Evolutionary conservation across 1,139 yeast species (phyloP).

Genomic region (Candida gigantensis): DNA sequence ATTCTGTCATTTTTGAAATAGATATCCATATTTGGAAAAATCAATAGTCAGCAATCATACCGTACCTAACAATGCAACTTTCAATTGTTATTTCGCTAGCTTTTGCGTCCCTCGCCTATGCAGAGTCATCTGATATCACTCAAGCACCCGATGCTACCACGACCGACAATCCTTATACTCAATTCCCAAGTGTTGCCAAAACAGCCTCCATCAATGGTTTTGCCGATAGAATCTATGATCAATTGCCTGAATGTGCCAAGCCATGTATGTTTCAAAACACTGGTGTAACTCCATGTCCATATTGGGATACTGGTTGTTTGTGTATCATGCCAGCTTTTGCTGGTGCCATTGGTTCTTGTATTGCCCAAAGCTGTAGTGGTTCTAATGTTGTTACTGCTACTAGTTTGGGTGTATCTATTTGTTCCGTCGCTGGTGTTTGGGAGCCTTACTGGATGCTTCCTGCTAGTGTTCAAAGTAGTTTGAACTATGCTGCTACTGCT

Average conservation of each 20-base stretch:
- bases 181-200: slow-evolving; percentile 50
- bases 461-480: slow-evolving; percentile 29
- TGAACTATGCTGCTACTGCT: slow-evolving; percentile 1
- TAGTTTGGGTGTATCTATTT: slow-evolving; percentile 41
- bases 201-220: slow-evolving; percentile 55
- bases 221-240: slow-evolving; percentile 47
- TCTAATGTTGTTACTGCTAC: slow-evolving; percentile 40
- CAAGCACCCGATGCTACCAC: slow-evolving; percentile 8
- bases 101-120: slow-evolving; percentile 7
- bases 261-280: slow-evolving; percentile 39
- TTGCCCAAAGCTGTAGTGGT: slow-evolving; percentile 43
- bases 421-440: slow-evolving; percentile 46
- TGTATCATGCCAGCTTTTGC: slow-evolving; percentile 54
- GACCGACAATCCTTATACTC: slow-evolving; percentile 17
- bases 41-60: not conserved
- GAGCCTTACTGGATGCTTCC: slow-evolving; percentile 44
- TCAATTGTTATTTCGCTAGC: slow-evolving; percentile 10
- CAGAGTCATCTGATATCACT: not conserved
- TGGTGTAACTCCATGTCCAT: slow-evolving; percentile 47
- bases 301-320: slow-evolving; percentile 57
- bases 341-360: slow-evolving; percentile 46
- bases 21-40: not conserved
- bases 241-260: slow-evolving; percentile 47
- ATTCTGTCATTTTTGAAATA: no score
- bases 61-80: slow-evolving; percentile 3